A percentile compares a stretch with the other conserved stretches of the same genome.
These are phyloP conservation scores for Colletotrichum lini DNA, from an alignment of 2,329 filamentous ascomycete genomes.

Conservation along the genomic window DNA sequence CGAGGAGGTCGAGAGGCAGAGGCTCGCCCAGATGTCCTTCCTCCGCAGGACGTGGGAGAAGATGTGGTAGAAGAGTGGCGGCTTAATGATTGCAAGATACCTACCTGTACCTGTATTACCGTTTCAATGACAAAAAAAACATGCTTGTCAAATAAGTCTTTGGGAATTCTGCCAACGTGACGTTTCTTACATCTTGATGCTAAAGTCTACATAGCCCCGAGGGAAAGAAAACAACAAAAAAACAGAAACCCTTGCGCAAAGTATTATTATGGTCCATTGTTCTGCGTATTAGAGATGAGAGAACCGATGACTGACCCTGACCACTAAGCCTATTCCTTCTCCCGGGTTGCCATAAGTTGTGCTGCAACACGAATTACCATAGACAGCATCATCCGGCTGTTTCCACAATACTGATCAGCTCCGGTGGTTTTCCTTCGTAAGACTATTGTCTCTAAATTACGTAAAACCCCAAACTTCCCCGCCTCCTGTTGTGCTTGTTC, in stretches of 20 bases:
- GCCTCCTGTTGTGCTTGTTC: not conserved
- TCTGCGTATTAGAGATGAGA: too few relatives aligned
- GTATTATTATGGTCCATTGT: too few relatives aligned
- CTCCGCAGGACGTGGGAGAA: slow-evolving; percentile 55
- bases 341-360: too few relatives aligned
- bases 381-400: too few relatives aligned
- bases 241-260: too few relatives aligned
- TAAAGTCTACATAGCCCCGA: too few relatives aligned
- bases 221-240: too few relatives aligned
- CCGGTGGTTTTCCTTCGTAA: not conserved
- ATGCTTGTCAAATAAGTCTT: not conserved
- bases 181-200: too few relatives aligned
- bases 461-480: slow-evolving; percentile 16
- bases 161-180: too few relatives aligned
- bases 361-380: too few relatives aligned
- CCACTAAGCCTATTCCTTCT: too few relatives aligned
- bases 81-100: slow-evolving; percentile 4
- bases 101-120: not conserved
- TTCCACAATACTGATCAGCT: not conserved
- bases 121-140: not conserved
- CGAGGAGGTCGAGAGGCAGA: slow-evolving; percentile 59
- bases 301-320: too few relatives aligned
- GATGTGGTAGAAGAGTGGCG: slow-evolving; percentile 52
- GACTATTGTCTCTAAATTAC: not conserved
- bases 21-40: slow-evolving; percentile 54